Percentiles rank a stretch among this genome's conserved stretches.
Conservation (phyloP, 1,284 basidiomycete genomes). For the Ganoderma multipileum region DNA sequence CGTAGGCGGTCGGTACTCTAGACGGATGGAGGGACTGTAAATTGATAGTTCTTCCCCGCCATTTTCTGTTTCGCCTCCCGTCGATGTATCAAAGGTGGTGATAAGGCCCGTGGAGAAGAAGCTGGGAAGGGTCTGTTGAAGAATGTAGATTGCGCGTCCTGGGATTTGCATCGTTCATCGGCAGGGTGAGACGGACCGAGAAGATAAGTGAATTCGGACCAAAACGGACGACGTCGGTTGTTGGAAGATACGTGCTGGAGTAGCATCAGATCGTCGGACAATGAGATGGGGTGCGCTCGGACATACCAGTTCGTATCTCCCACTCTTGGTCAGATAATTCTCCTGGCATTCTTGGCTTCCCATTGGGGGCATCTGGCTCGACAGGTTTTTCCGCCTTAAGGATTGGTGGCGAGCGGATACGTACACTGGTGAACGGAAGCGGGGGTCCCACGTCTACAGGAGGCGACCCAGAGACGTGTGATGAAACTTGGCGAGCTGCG, state of each 20-base stretch:
- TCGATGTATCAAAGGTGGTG: conserved; percentile 54
- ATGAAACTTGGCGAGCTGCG: neutral
- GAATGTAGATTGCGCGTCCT: conserved; percentile 76
- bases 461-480: neutral
- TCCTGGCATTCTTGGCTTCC: conserved; percentile 12
- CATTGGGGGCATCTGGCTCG: neutral
- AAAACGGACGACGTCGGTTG: neutral
- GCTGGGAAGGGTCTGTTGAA: conserved; percentile 72
- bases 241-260: conserved; percentile 11
- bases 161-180: conserved; percentile 1
- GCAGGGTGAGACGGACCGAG: too few species aligned
- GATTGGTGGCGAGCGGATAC: neutral
- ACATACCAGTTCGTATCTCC: conserved; percentile 70
- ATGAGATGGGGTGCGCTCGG: conserved; percentile 2
- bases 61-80: conserved; percentile 13
- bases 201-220: neutral
- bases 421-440: neutral
- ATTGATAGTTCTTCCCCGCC: conserved; percentile 35
- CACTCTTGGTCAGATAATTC: conserved; percentile 58
- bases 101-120: conserved; percentile 76
- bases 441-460: neutral
- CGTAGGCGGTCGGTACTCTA: conserved; percentile 68
- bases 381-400: neutral
- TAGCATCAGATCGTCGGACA: conserved; percentile 25
- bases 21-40: conserved; percentile 42